Conservation (phyloP, 2,329 filamentous ascomycete genomes). For the Fusarium tjaetaba region DNA sequence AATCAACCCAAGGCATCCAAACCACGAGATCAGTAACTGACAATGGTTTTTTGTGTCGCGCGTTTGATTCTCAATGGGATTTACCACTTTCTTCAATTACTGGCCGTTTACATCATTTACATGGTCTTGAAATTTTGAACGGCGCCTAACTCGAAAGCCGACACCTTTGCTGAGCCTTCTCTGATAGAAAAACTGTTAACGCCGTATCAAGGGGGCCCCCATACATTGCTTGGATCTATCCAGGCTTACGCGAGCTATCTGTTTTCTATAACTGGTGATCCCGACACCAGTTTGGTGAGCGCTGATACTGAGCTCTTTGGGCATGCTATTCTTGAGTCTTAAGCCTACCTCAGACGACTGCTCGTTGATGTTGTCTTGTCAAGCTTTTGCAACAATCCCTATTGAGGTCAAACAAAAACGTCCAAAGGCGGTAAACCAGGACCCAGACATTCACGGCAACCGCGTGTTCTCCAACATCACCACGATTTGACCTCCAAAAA, state of each 20-base stretch:
- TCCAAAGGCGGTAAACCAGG: accelerated
- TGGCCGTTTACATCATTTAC: accelerated
- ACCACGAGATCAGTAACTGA: background rate
- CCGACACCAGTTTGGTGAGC: accelerated
- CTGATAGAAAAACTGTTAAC: background rate
- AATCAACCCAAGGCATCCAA: background rate
- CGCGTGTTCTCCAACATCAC: background rate
- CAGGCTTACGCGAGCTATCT: accelerated
- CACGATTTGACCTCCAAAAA: background rate
- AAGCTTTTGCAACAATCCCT: background rate
- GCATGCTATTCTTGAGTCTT: background rate
- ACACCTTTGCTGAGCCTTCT: background rate
- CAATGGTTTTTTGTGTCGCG: background rate
- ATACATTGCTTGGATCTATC: background rate
- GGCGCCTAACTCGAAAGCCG: accelerated
- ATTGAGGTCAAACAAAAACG: accelerated
- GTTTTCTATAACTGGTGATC: too few species aligned
- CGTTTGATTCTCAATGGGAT: background rate
- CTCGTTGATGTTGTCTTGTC: accelerated
- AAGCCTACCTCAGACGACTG: background rate
- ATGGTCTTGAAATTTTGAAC: background rate
- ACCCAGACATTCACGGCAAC: too few species aligned
- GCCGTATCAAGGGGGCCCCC: too few species aligned
- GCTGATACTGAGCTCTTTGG: background rate
- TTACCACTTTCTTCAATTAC: background rate